These are phyloP conservation scores for Ganoderma lucidum DNA, from an alignment of 1,284 basidiomycete genomes.

Conservation along the genomic window DNA sequence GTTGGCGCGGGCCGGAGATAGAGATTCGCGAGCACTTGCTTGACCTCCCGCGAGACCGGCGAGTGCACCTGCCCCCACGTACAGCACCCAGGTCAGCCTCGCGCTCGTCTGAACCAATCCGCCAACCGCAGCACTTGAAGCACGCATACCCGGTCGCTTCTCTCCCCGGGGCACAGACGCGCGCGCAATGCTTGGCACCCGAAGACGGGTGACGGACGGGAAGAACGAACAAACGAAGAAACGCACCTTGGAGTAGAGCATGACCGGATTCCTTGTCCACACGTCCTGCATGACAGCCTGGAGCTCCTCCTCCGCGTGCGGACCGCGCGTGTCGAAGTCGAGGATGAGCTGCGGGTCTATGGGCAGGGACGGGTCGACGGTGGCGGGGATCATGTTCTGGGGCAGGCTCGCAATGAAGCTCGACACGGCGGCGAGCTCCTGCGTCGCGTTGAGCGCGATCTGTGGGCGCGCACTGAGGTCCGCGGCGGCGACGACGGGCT, in stretches of 20 bases:
- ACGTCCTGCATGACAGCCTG: conserved; percentile 47
- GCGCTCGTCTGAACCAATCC: conserved; percentile 3
- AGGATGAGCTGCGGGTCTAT: conserved; percentile 84
- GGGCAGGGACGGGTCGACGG: conserved; percentile 68
- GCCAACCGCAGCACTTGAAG: neutral
- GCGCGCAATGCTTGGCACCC: neutral
- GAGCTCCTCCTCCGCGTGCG: conserved; percentile 49
- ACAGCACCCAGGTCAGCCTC: conserved; percentile 1
- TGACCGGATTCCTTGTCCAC: conserved; percentile 80
- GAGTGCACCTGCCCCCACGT: conserved; percentile 59
- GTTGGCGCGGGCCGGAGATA: conserved; percentile 73
- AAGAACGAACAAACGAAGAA: neutral
- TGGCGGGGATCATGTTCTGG: conserved; percentile 78
- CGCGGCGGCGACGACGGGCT: conserved; percentile 32
- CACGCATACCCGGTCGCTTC: neutral
- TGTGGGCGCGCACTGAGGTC: conserved; percentile 42
- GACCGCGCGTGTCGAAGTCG: conserved; percentile 79
- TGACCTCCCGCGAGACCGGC: conserved; percentile 71
- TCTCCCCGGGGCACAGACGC: neutral
- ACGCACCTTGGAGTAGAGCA: conserved; percentile 80
- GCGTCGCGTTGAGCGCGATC: conserved; percentile 55
- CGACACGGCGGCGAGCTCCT: conserved; percentile 84
- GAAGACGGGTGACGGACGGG: conserved; percentile 14
- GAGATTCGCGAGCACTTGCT: conserved; percentile 64
- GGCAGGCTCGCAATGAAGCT: conserved; percentile 82